Base-by-base conservation (phyloP, 345 rosid species). In the Euclidium syriacum region DNA sequence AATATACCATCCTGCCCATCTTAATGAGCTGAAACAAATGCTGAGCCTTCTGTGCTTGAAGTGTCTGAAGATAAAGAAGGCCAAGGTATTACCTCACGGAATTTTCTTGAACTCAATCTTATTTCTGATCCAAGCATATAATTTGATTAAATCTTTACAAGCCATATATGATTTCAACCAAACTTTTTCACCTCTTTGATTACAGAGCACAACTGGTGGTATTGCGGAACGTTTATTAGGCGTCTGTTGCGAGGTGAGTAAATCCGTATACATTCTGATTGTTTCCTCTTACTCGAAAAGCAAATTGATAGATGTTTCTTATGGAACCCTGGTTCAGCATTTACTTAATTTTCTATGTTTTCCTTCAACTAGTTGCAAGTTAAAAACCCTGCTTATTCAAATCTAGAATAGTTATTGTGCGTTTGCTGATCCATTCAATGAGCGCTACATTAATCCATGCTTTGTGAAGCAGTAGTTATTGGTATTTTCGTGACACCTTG, bases 1-100 rank as follows among this genome's bases (percentile, higher is more conserved):
- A 1, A 83, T 90, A 60, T 94, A 85, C 75, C 97, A 94, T 70
- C 99, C 99, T 4, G 84, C 82, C 57, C 91, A 94, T 74, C 70
- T 94, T 44, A 75, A 56, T 43, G 99, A 87, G 65, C 38, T 94
- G 52, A 90, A 84, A 77, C 78, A 82, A 10, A 43, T 94, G 83
- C 62, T 94, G 72, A 85, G 87, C 78, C 71, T 84, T 40, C 24
- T 94, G 36, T 94, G 99, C 79, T 78, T 94, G 69, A 94, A 85
- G 59, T 94, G 97, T 77, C 73, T 94, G 51, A 90, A 84, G 75
- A 22, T 90, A 81, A 90, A 81, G 77, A 82, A 68, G 74, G 75
- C 61, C 68, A 84, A 90, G 90, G 99, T 92, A 79, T 24, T 41
- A 42, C 26, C 52, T 55, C 55, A 7, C 17, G 30, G 32, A 16